Base-by-base conservation (phyloP, 768 basidiomycete species). In the Cyclocybe aegerita region DNA sequence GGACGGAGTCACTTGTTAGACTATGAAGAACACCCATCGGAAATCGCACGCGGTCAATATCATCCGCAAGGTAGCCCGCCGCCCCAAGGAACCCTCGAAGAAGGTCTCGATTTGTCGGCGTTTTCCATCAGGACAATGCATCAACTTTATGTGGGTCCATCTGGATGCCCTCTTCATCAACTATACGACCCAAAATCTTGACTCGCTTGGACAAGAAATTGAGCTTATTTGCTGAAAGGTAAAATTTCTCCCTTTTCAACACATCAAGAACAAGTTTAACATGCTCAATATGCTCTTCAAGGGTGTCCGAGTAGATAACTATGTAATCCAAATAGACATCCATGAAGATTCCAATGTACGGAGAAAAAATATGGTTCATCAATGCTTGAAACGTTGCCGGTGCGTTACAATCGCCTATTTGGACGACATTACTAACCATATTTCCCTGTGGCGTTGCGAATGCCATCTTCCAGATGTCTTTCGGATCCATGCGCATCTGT, bases 141-240 rank as follows among this genome's bases (percentile, higher is more conserved):
- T 75, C 67, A 0, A 78, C 72, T 35, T 77, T 78, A n/a, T 70
- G 49, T 0, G 70, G 71, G 17, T 77, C 72, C 70, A 76, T 75
- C 0, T 35, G 41, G n/a, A 78, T 73, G 0, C 74, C 71, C 0
- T 64, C 7, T 4, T 68, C 59, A 17, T 70, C 64, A 1, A 78
- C 46, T 4, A 61, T n/a, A n/a, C 36, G 52, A 1, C 50, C 50
- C 1, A 52, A 23, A 1, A 71, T 37, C 16, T 69, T 65, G 35
- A 70, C 32, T 38, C 64, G 56, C 0, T 42, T 2, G 0, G 52
- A 55, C 1, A 75, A 57, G 31, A 73, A 68, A 0, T 60, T 43
- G 0, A 72, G 60, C 44, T 76, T 75, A 0, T 52, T 17, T 1
- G 50, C 35, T 34, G 63, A 69, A 0, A 74, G 55, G 61, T 67